These are phyloP conservation scores for Elymus sibiricus DNA, from an alignment of 176 grass and related monocot species.

Conservation along the genomic window DNA sequence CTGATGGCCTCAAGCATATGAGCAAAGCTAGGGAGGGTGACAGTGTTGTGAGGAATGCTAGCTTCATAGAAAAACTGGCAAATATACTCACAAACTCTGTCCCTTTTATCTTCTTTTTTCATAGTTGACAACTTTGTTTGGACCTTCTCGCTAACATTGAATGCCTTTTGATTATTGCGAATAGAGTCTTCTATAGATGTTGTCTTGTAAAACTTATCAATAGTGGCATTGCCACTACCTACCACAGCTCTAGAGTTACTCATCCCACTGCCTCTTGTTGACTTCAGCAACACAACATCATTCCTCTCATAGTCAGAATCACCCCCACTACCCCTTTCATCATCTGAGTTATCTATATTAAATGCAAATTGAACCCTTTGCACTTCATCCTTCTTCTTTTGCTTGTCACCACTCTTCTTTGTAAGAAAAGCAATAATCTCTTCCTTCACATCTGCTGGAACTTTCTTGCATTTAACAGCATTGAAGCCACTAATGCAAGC, in stretches of 20 bases:
- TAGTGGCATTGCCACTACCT: background rate
- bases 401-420: background rate
- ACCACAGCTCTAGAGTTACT: no score
- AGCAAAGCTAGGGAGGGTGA: background rate
- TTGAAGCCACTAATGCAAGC: background rate
- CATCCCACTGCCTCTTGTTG: background rate
- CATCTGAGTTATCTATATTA: background rate
- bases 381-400: background rate
- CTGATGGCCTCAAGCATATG: background rate
- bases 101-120: background rate
- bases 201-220: background rate
- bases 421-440: background rate
- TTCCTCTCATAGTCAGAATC: background rate
- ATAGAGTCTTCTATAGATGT: background rate
- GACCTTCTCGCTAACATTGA: background rate
- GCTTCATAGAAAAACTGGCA: background rate
- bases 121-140: background rate
- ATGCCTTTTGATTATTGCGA: background rate
- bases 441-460: background rate
- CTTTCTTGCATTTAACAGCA: background rate
- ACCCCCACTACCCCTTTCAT: background rate
- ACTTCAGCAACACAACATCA: background rate
- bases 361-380: background rate
- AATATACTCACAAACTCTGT: conserved; percentile 5
- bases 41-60: background rate